Conservation (phyloP, 2,329 filamentous ascomycete genomes). For the Penicillium verrucosum region DNA sequence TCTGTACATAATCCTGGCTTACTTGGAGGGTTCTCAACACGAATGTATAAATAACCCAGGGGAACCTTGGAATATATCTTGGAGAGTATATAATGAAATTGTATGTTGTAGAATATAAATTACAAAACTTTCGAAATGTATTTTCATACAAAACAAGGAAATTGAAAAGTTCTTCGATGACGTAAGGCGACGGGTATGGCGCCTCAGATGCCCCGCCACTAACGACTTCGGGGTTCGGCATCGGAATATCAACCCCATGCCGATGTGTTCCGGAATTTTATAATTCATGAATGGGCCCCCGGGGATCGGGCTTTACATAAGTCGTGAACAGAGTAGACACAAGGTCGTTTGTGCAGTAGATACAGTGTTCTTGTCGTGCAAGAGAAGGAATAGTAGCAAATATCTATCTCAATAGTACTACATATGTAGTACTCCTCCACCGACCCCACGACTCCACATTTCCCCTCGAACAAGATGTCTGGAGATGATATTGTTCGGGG, state of each 20-base stretch:
- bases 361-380: not conserved
- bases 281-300: no score
- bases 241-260: not conserved
- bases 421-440: not conserved
- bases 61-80: no score
- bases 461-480: conserved; percentile 10
- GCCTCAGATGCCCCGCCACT: not conserved
- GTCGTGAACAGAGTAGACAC: not conserved
- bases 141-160: not conserved
- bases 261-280: not conserved
- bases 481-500: conserved; percentile 1
- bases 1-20: no score
- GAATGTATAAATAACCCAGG: no score
- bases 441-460: conserved; percentile 20
- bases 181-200: conserved; percentile 5
- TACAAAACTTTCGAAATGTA: no score
- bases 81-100: no score
- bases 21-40: no score
- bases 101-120: no score
- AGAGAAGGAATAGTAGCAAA: no score
- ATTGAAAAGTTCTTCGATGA: not conserved
- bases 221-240: not conserved
- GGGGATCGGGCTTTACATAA: not conserved
- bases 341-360: not conserved
- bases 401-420: no score